Conservation (phyloP, 495 filamentous ascomycete species). For the Bacidia rubella region DNA sequence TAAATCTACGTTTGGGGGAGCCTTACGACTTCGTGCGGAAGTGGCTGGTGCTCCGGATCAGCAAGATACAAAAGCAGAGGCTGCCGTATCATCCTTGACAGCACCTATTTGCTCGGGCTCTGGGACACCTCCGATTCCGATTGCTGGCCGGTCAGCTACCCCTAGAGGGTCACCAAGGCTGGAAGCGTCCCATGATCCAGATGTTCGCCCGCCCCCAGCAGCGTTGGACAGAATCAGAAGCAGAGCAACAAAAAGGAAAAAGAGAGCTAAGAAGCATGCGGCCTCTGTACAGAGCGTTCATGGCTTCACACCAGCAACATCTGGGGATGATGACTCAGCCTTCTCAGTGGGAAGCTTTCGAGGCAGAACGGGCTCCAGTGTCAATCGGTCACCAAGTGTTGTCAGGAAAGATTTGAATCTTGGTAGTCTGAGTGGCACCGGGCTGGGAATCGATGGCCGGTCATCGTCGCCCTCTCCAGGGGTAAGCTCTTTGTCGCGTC, state of each 20-base stretch:
- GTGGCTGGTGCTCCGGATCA: too few species aligned
- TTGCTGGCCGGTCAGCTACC: slow-evolving; percentile 5
- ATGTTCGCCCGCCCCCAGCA: slow-evolving; percentile 2
- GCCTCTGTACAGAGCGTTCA: slow-evolving; percentile 60
- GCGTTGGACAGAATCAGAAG: slow-evolving; percentile 1
- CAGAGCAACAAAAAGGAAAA: slow-evolving; percentile 32
- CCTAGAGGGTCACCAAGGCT: slow-evolving; percentile 1
- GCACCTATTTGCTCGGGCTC: slow-evolving; percentile 13
- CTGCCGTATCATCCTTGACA: too few species aligned
- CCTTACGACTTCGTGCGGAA: too few species aligned
- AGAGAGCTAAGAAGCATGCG: slow-evolving; percentile 33
- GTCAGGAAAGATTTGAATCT: slow-evolving; percentile 22
- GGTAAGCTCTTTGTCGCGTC: slow-evolving; percentile 64
- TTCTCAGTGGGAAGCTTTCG: slow-evolving; percentile 40
- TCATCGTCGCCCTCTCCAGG: slow-evolving; percentile 46
- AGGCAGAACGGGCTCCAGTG: slow-evolving; percentile 18
- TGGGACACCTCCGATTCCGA: slow-evolving; percentile 24
- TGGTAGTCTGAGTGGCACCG: slow-evolving; percentile 20
- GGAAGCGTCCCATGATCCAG: slow-evolving; percentile 2
- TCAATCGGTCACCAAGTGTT: slow-evolving; percentile 22
- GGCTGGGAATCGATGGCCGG: slow-evolving; percentile 43
- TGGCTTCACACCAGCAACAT: slow-evolving; percentile 77
- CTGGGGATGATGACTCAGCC: slow-evolving; percentile 77
- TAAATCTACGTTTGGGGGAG: too few species aligned
- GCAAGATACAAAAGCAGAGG: too few species aligned